A percentile compares a stretch with the other conserved stretches of the same genome.
Evolutionary conservation across 805 yeast species (phyloP).

Genomic region (Diddensiella santjacobensis): DNA sequence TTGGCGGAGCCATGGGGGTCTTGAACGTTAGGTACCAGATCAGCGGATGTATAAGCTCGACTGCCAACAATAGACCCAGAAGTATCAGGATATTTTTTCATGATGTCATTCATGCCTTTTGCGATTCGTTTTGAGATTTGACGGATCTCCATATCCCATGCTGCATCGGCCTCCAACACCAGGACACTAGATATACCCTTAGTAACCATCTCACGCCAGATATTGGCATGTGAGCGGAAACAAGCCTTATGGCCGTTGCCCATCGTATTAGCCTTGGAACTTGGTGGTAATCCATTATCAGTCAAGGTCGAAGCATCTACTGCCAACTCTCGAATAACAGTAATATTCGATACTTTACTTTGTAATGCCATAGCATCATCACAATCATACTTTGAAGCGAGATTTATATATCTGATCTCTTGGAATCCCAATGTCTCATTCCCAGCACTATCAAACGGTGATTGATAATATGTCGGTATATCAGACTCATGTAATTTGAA

Average conservation of each 20-base stretch:
- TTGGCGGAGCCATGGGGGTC: constrained; percentile 13
- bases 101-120: constrained; percentile 2
- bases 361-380: constrained; percentile 20
- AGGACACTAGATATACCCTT: constrained; percentile 12
- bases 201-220: constrained; percentile 15
- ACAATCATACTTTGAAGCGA: constrained; percentile 11
- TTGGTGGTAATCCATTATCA: constrained; percentile 13
- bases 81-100: not conserved
- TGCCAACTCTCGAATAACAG: not conserved
- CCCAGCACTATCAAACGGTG: constrained; percentile 7
- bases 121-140: constrained; percentile 6
- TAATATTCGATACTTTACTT: constrained; percentile 6
- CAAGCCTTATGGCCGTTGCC: constrained; percentile 11
- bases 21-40: constrained; percentile 7
- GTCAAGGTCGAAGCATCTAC: not conserved
- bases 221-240: constrained; percentile 15
- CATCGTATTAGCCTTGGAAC: constrained; percentile 5
- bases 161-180: constrained; percentile 17
- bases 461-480: too few relatives aligned
- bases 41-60: not conserved
- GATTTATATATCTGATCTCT: constrained; percentile 14
- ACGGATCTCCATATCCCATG: constrained; percentile 19
- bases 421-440: constrained; percentile 19
- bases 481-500: too few relatives aligned
- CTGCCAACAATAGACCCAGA: not conserved